A percentile compares a stretch with the other conserved stretches of the same genome.
Evolutionary conservation across 2,329 filamentous ascomycete species (phyloP).

Genomic region (Lomentospora prolificans): DNA sequence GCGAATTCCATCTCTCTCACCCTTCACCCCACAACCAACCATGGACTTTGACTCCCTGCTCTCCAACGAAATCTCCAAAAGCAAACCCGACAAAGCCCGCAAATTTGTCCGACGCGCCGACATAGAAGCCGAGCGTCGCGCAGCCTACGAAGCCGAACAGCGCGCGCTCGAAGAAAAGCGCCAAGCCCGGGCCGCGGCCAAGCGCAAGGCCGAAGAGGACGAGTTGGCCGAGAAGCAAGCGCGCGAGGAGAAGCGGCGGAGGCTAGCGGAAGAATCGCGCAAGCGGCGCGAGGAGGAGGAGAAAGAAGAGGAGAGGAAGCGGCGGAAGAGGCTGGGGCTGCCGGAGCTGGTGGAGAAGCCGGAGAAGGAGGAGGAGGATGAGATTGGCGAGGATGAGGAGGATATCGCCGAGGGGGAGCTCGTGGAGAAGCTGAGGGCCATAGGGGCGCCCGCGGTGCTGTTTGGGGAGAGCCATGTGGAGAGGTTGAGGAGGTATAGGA

Average conservation of each 20-base stretch:
- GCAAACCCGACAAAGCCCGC: constrained; percentile 48
- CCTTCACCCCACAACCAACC: constrained; percentile 15
- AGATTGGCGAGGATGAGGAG: constrained; percentile 35
- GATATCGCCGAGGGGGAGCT: constrained; percentile 67
- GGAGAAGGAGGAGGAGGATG: constrained; percentile 30
- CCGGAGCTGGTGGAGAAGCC: constrained; percentile 53
- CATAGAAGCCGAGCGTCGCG: constrained; percentile 70
- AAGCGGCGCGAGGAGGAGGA: constrained; percentile 62
- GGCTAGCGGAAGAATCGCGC: constrained; percentile 72
- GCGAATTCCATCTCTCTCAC: too few relatives aligned
- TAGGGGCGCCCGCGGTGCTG: constrained; percentile 63
- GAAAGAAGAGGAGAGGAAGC: constrained; percentile 58
- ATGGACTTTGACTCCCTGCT: constrained; percentile 98
- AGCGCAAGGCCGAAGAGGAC: constrained; percentile 85
- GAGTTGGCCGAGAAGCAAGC: constrained; percentile 57
- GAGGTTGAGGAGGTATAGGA: constrained; percentile 61
- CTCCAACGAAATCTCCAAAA: constrained; percentile 83
- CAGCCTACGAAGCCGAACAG: constrained; percentile 75
- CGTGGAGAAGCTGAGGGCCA: constrained; percentile 52
- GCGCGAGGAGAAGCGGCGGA: constrained; percentile 73
- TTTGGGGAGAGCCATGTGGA: constrained; percentile 74
- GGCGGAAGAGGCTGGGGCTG: constrained; percentile 69
- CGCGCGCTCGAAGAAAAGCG: constrained; percentile 62
- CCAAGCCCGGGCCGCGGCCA: constrained; percentile 58
- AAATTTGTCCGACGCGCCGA: constrained; percentile 85